Evolutionary conservation across 257 asterid species (phyloP).

Genomic region (Nemophila menziesii): DNA sequence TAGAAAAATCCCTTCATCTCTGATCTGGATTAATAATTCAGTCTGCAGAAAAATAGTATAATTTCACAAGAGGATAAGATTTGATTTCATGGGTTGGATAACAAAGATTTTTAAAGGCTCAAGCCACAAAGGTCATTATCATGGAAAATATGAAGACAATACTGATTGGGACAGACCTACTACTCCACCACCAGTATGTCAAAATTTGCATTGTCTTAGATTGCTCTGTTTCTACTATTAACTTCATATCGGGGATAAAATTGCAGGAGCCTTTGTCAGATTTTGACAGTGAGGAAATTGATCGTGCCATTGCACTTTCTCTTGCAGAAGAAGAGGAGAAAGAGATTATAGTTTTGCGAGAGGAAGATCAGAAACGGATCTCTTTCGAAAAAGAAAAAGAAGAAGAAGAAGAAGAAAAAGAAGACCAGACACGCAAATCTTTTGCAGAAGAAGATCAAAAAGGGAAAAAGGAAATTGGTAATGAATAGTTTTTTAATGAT

Average conservation of each 20-base stretch:
- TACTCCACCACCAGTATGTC: not conserved
- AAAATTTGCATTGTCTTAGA: not conserved
- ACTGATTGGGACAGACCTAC: conserved; percentile 53
- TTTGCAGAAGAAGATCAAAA: conserved; percentile 37
- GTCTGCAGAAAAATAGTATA: conserved; percentile 23
- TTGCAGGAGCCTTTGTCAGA: conserved; percentile 66
- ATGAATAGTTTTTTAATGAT: no score
- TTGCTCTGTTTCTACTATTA: conserved; percentile 3
- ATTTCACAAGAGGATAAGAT: conserved; percentile 13
- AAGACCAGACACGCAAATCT: conserved; percentile 51
- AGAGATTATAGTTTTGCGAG: conserved; percentile 6
- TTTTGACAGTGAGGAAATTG: conserved; percentile 77
- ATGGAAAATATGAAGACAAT: conserved; percentile 58
- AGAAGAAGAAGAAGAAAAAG: conserved; percentile 41
- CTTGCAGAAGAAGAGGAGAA: conserved; percentile 41
- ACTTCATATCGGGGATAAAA: conserved; percentile 8
- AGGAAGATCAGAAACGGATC: conserved; percentile 7
- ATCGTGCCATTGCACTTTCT: conserved; percentile 80
- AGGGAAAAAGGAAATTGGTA: conserved; percentile 71
- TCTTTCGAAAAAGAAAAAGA: conserved; percentile 8
- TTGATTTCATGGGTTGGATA: conserved; percentile 61
- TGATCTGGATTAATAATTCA: conserved; percentile 4
- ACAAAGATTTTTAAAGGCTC: conserved; percentile 75
- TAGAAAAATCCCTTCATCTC: conserved; percentile 1
- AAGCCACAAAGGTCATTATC: conserved; percentile 67